phyloP scores from a whole-genome alignment of 2,329 filamentous ascomycete species.

The Calonectria pteridis region DNA sequence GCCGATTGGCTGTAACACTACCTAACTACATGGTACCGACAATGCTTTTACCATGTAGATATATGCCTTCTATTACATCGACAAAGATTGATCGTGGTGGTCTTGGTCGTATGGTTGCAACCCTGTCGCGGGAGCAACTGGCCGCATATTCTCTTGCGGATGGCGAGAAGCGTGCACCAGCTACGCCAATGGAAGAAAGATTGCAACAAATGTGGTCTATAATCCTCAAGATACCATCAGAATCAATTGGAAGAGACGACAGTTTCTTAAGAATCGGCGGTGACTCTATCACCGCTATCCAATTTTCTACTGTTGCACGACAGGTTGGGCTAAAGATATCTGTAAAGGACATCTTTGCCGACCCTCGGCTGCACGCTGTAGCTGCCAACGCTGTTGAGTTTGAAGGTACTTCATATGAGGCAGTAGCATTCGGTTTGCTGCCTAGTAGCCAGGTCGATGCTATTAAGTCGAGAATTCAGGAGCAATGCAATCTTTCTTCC shows the following conservation, averaged over 20 bases:
- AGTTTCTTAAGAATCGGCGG: constrained; percentile 27
- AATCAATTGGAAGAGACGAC: constrained; percentile 31
- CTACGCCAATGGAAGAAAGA: background rate
- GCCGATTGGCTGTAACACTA: background rate
- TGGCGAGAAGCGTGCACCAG: background rate
- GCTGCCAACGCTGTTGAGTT: background rate
- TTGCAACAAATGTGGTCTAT: constrained; percentile 48
- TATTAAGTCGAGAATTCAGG: background rate
- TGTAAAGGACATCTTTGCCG: constrained; percentile 25
- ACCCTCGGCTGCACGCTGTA: constrained; percentile 10
- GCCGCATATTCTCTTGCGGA: background rate
- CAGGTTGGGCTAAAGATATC: constrained; percentile 3
- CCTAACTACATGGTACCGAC: constrained; percentile 36
- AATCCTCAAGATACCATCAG: constrained; percentile 42
- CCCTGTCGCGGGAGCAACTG: constrained; percentile 20
- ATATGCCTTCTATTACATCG: constrained; percentile 29
- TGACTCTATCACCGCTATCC: constrained; percentile 38
- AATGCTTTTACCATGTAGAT: constrained; percentile 24
- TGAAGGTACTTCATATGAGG: background rate
- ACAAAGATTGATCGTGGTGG: constrained; percentile 33
- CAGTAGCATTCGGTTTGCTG: background rate
- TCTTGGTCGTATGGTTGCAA: constrained; percentile 17
- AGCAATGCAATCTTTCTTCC: background rate
- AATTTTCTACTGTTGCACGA: constrained; percentile 32
- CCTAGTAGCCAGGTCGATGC: background rate